Evolutionary conservation across 2,329 filamentous ascomycete genomes (phyloP).

Genomic region (Hyphodiscus sp.): DNA sequence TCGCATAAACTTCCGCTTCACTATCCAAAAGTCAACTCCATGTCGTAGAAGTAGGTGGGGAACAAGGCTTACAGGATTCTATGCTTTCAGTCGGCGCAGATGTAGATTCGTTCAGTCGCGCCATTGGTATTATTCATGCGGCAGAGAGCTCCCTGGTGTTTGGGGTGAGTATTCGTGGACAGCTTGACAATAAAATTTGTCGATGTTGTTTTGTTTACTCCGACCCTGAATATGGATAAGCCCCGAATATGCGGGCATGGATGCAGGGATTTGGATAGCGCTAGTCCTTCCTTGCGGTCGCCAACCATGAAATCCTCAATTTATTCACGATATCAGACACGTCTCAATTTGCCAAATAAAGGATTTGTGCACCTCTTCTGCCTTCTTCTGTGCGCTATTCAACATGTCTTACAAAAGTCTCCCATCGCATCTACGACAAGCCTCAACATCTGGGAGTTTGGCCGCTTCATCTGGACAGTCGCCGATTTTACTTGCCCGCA

Average conservation of each 20-base stretch:
- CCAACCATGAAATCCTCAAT: too few species aligned
- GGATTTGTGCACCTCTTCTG: too few species aligned
- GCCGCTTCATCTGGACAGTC: conserved; percentile 52
- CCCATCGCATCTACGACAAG: conserved; percentile 61
- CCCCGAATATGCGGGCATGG: background rate
- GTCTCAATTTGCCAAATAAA: too few species aligned
- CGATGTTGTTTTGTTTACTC: too few species aligned
- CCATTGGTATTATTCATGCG: conserved; percentile 47
- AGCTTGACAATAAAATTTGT: background rate
- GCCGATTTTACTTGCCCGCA: conserved; percentile 63
- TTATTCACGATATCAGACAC: too few species aligned
- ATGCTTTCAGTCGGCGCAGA: conserved; percentile 61
- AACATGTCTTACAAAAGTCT: conserved; percentile 53
- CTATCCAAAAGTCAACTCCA: conserved; percentile 35
- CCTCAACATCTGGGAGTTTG: conserved; percentile 43
- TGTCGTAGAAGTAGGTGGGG: background rate
- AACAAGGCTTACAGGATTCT: conserved; percentile 55
- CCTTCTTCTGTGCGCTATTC: background rate
- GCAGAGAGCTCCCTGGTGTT: conserved; percentile 6
- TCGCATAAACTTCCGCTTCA: conserved; percentile 71
- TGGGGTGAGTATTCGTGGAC: background rate
- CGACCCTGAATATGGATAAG: conserved; percentile 1
- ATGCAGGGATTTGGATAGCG: too few species aligned
- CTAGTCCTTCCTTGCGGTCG: too few species aligned
- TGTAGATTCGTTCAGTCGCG: conserved; percentile 67